These are phyloP conservation scores for Claviceps sorghi DNA, from an alignment of 2,329 filamentous ascomycete species.

Conservation along the genomic window DNA sequence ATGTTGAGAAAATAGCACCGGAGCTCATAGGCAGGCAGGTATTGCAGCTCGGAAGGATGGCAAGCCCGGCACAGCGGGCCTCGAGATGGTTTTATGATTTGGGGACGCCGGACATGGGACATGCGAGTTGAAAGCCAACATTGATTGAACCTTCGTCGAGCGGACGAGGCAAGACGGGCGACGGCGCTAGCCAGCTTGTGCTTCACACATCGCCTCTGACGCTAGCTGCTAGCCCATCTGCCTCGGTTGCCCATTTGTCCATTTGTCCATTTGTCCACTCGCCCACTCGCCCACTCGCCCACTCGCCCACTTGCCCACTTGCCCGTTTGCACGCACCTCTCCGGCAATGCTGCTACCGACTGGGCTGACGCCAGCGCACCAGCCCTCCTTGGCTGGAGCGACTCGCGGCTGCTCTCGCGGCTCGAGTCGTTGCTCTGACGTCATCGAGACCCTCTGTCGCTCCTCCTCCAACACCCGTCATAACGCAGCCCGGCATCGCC, in stretches of 20 bases:
- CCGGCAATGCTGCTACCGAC: not conserved
- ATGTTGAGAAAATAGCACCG: not conserved
- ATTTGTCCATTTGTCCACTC: not conserved
- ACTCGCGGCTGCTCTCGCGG: not conserved
- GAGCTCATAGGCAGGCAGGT: not conserved
- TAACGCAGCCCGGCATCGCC: too few species aligned
- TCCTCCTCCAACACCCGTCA: too few species aligned
- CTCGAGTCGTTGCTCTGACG: slow-evolving; percentile 8
- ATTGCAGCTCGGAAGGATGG: not conserved
- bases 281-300: not conserved
- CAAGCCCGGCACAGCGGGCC: not conserved
- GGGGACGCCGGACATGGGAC: not conserved
- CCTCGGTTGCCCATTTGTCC: too few species aligned
- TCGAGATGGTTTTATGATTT: slow-evolving; percentile 3
- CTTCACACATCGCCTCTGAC: not conserved
- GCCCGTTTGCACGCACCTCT: not conserved
- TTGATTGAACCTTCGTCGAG: too few species aligned
- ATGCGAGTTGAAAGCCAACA: not conserved
- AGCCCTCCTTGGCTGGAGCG: not conserved
- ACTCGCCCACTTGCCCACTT: not conserved
- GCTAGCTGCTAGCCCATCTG: not conserved
- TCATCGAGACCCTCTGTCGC: slow-evolving; percentile 9
- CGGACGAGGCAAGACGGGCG: not conserved
- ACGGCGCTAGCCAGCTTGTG: slow-evolving; percentile 1
- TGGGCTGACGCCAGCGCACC: not conserved